Evolutionary conservation across 179 eudicot species (phyloP).

Genomic region (Silene noctiflora): DNA sequence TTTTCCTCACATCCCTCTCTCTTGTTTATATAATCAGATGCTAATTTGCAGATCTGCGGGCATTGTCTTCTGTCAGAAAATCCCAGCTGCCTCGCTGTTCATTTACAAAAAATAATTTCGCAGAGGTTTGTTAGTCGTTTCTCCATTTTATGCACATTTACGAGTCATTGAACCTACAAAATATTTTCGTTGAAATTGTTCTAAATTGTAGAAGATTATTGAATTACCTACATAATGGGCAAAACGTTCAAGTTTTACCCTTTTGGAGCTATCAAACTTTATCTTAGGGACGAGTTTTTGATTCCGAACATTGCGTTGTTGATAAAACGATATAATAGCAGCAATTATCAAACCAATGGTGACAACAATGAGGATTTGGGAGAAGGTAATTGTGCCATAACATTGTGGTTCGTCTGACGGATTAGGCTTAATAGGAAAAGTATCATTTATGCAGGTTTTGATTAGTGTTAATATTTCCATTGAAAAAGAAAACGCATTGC

Average conservation of each 20-base stretch:
- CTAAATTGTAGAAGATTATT: constrained; percentile 4
- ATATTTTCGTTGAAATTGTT: neutral
- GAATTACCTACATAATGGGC: constrained; percentile 87
- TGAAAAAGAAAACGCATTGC: constrained; percentile 30
- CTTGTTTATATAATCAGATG: constrained; percentile 77
- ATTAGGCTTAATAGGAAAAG: constrained; percentile 14
- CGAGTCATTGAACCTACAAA: neutral
- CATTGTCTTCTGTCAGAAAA: constrained; percentile 65
- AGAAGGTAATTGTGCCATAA: constrained; percentile 35
- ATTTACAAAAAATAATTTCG: constrained; percentile 1
- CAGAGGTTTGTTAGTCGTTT: neutral
- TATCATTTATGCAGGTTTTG: constrained; percentile 17
- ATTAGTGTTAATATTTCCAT: constrained; percentile 34
- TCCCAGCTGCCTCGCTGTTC: constrained; percentile 91
- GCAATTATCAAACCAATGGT: constrained; percentile 60
- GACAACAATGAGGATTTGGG: constrained; percentile 53
- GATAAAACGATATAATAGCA: constrained; percentile 38
- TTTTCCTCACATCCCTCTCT: constrained; percentile 79
- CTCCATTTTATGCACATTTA: neutral
- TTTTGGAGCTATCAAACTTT: constrained; percentile 49
- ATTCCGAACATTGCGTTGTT: constrained; percentile 43
- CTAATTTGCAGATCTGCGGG: constrained; percentile 76
- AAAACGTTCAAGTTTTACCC: constrained; percentile 72
- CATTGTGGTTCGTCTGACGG: constrained; percentile 31
- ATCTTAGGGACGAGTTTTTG: constrained; percentile 54